Evolutionary conservation across 2,329 filamentous ascomycete species (phyloP), one percentile per base, ranked within the genome.

Genomic region (Penicillium sp.): DNA sequence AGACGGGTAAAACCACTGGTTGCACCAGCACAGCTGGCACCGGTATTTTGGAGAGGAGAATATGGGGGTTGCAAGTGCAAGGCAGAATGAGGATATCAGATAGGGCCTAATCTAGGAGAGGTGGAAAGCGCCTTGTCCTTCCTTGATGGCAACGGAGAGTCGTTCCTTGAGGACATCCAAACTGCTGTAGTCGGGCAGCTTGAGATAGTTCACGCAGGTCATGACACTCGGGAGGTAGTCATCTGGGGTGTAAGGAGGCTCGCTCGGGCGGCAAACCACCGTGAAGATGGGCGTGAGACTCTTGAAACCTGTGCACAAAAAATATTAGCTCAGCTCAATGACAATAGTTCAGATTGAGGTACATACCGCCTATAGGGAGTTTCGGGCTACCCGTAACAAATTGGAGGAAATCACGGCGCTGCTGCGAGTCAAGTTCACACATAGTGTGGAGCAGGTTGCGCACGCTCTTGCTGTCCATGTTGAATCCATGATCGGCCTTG

Each of bases 141-240:
- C 96, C 75, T 87, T 90, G 73, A 96, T 96, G 27, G 95, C 96
- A 64, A 89, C 89, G 64, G 85, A 87, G 55, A 99, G 82, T 75
- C 91, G 91, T 73, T 89, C 85, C 70, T 85, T 88, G 77, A 99
- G 87, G 53, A 89, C 83, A 1, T 91, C 85, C 62, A 96, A 79
- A 66, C 81, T 87, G 66, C 88, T 94, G 78, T 99, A 99, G 77
- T 99, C 92, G 19, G 95, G 95, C 71, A 99, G 84, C 79, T 99
- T 99, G 70, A 99, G 86, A 75, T 99, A 99, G 77, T 99, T 99
- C 77, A 96, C 95, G 75, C 96, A 99, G 11, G 96, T 99, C 96
- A 99, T 99, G 75, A 99, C 96, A 74, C 93, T 98, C 13, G 96
- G 95, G n/a, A 99, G 84, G 71, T 98, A 99, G 79, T 99, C 95